These are phyloP conservation scores for Leccinum pellstonianum DNA, from an alignment of 768 basidiomycete genomes.

Conservation along the genomic window DNA sequence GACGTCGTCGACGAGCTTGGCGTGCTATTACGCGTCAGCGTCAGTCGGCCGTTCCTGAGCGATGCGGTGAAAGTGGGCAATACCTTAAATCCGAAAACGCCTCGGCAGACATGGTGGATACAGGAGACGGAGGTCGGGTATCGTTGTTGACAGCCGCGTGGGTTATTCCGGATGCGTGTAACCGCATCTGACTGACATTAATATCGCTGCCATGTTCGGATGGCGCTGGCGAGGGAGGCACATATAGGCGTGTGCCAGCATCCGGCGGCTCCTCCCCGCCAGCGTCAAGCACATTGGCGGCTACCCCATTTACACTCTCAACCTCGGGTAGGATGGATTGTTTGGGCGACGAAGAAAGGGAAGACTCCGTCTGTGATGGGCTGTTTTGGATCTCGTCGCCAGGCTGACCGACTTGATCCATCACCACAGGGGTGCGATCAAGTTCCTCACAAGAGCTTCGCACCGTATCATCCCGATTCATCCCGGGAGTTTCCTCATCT, in stretches of 20 bases:
- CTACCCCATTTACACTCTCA: background rate
- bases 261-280: background rate
- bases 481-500: slow-evolving; percentile 1
- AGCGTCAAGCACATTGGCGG: background rate
- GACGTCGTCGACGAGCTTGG: slow-evolving; percentile 13
- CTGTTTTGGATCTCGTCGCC: background rate
- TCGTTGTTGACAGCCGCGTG: slow-evolving; percentile 1
- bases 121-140: slow-evolving; percentile 11
- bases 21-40: slow-evolving; percentile 1
- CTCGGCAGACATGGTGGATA: slow-evolving; percentile 12
- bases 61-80: background rate
- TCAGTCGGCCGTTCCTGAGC: background rate
- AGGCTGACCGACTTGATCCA: background rate
- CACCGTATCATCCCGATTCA: background rate
- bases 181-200: background rate
- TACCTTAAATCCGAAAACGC: slow-evolving; percentile 21
- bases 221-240: slow-evolving; percentile 26
- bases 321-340: background rate
- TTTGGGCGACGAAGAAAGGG: slow-evolving; percentile 2
- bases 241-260: background rate
- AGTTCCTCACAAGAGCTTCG: background rate
- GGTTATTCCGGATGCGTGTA: background rate
- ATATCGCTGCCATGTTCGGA: slow-evolving; percentile 30
- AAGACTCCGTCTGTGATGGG: background rate
- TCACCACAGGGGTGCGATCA: background rate